Evolutionary conservation across 805 yeast species (phyloP), one percentile per base, ranked within the genome.

Genomic region (Yarrowia deformans): DNA sequence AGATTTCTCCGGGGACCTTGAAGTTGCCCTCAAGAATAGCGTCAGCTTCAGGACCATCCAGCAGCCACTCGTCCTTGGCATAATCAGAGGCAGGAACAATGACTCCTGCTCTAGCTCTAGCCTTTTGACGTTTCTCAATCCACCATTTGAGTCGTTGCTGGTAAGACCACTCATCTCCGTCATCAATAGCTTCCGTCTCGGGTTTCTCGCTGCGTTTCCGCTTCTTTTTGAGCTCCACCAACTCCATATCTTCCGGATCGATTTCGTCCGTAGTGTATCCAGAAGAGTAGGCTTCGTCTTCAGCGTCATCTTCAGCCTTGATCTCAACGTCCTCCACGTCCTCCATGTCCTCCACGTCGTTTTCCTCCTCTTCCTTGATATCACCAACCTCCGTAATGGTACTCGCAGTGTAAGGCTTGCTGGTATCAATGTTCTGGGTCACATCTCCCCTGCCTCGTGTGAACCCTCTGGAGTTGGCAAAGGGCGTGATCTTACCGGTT

Each of bases 401-500:
- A 12, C 19, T 12, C 2, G 46, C 10, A 16, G 12, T 29, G 6
- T n/a, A 60, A 1, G 50, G 42, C 43, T 60, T 60, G 5, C 72
- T 66, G 8, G 40, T 43, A 13, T 69, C 69, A 13, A 54, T 54
- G 9, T 23, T 39, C n/a, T 69, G 13, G 6, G 34, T 67, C 32
- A 37, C 48, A 32, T 34, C 43, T n/a, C 68, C 32, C 19, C 40
- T 13, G 68, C 71, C 49, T 35, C 66, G 55, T 64, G 42, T 52
- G 19, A 66, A 72, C 14, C 69, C 67, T 8, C 70, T 13, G 10
- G 85, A 79, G 39, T 86, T 85, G 12, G 97, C 97, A 81, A 95
- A 95, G 0, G 98, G 98, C 0, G 99, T 95, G 69, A 93, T 86
- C 76, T 92, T 88, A 37, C 99, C 99, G 0, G 94, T 93, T 72